These are phyloP conservation scores for Syncephalis fuscata DNA, from an alignment of 371 early-diverging fungal species.

Conservation along the genomic window DNA sequence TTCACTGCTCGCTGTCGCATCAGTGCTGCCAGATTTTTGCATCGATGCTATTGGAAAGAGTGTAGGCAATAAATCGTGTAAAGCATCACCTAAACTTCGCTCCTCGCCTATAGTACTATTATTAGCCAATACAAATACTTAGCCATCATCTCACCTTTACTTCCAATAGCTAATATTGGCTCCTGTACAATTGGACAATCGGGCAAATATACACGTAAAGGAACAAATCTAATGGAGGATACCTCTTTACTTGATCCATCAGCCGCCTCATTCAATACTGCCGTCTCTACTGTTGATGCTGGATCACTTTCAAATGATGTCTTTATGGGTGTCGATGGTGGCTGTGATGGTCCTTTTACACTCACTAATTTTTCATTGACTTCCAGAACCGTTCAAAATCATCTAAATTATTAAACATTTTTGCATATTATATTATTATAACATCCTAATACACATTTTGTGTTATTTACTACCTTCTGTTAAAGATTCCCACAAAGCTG, in stretches of 20 bases:
- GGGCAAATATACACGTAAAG: conserved; percentile 37
- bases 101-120: background rate
- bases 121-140: background rate
- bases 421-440: background rate
- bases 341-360: background rate
- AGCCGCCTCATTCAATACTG: too few species aligned
- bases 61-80: background rate
- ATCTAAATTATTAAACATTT: background rate
- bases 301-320: too few species aligned
- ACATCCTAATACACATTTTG: background rate
- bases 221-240: conserved; percentile 12
- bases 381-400: background rate
- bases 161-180: conserved; percentile 22
- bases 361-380: background rate
- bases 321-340: background rate
- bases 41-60: too few species aligned
- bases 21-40: too few species aligned
- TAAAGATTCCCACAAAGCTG: background rate
- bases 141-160: conserved; percentile 12
- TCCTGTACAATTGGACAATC: conserved; percentile 43
- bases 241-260: too few species aligned
- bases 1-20: too few species aligned
- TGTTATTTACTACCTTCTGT: background rate
- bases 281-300: too few species aligned
- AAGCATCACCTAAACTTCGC: background rate